Percentiles rank a stretch among this genome's conserved stretches.
These are phyloP conservation scores for Boletus sp. DNA, from an alignment of 768 basidiomycete species.

Conservation along the genomic window DNA sequence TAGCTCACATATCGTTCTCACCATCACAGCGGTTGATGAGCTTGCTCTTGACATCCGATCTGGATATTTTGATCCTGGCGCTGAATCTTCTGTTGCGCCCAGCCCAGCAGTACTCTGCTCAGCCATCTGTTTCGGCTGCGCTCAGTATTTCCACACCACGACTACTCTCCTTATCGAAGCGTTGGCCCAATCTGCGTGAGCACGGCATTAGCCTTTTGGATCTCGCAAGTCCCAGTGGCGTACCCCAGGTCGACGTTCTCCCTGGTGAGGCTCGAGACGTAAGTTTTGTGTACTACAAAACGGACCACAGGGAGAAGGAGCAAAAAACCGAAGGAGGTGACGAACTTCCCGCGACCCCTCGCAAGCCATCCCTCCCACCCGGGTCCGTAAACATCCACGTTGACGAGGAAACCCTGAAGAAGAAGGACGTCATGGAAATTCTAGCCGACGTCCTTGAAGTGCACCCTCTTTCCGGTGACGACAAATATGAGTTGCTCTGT, in stretches of 20 bases:
- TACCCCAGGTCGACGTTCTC: conserved; percentile 54
- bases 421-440: conserved; percentile 70
- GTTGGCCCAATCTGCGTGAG: conserved; percentile 82
- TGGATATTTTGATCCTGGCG: conserved; percentile 82
- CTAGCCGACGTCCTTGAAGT: conserved; percentile 70
- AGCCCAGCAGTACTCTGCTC: conserved; percentile 90
- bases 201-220: conserved; percentile 75
- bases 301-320: conserved; percentile 50
- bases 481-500: conserved; percentile 86
- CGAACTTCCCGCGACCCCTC: conserved; percentile 48
- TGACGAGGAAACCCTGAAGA: conserved; percentile 56
- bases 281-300: conserved; percentile 77
- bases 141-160: conserved; percentile 81
- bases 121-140: conserved; percentile 79
- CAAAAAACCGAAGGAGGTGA: conserved; percentile 43
- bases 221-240: conserved; percentile 57
- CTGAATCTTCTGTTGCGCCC: conserved; percentile 88
- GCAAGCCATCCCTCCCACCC: conserved; percentile 41
- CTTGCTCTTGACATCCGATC: conserved; percentile 82
- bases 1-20: conserved; percentile 6
- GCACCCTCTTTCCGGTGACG: conserved; percentile 70
- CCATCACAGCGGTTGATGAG: conserved; percentile 77
- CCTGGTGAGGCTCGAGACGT: conserved; percentile 77
- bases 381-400: conserved; percentile 64
- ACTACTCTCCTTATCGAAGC: conserved; percentile 77